phyloP scores from a whole-genome alignment of 345 rosid species.

The Pelargonium nanum region DNA sequence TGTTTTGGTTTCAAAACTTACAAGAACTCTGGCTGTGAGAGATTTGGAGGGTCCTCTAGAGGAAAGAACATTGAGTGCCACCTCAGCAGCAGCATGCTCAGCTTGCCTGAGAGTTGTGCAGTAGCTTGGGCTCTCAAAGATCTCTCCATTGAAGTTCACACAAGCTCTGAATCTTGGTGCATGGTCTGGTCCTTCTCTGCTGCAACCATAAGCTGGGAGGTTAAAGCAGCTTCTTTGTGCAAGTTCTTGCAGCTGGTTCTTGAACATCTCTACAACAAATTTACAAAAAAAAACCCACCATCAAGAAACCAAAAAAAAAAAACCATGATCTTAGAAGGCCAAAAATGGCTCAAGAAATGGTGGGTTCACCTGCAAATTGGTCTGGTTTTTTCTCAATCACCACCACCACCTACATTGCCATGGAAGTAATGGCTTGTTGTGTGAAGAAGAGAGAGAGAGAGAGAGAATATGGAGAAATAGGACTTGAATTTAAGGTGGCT shows the following conservation, averaged over 20 bases:
- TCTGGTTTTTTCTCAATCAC: too few species aligned
- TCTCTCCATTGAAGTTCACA: constrained; percentile 94
- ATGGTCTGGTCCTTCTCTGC: constrained; percentile 98
- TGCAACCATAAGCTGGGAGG: constrained; percentile 80
- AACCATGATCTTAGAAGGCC: too few species aligned
- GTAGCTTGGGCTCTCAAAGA: constrained; percentile 85
- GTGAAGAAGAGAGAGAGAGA: too few species aligned
- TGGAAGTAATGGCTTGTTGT: too few species aligned
- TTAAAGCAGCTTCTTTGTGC: constrained; percentile 99
- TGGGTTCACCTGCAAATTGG: too few species aligned
- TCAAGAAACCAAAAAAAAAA: background rate
- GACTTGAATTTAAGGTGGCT: too few species aligned
- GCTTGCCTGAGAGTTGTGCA: constrained; percentile 98
- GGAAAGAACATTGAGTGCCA: constrained; percentile 87
- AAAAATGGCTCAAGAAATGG: too few species aligned
- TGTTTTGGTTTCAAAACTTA: too few species aligned
- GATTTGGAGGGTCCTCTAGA: constrained; percentile 88
- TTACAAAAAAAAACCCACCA: too few species aligned
- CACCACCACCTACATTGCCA: too few species aligned
- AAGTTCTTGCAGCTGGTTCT: constrained; percentile 99
- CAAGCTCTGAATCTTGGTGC: constrained; percentile 93
- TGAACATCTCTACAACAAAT: constrained; percentile 71
- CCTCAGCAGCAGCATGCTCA: constrained; percentile 99
- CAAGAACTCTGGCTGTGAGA: constrained; percentile 94
- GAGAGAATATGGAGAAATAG: too few species aligned